These are phyloP conservation scores for Blastobotrys illinoisensis DNA, from an alignment of 1,139 yeast genomes.

Conservation along the genomic window DNA sequence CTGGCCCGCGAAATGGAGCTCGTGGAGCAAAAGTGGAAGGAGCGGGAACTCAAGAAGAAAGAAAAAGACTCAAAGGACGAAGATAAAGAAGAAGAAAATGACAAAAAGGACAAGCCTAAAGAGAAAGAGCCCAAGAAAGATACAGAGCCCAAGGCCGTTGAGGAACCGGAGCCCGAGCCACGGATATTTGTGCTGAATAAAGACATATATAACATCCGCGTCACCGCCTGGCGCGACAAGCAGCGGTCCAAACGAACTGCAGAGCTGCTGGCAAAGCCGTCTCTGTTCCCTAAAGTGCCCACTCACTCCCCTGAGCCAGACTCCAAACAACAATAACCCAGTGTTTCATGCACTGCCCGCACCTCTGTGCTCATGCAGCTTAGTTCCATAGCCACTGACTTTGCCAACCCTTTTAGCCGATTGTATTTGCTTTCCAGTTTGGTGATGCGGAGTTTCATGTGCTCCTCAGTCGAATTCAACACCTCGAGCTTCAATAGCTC, in stretches of 20 bases:
- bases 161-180: constrained; percentile 32
- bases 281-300: constrained; percentile 57
- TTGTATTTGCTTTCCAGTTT: neutral
- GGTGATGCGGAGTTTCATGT: neutral
- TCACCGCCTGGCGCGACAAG: constrained; percentile 40
- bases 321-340: neutral
- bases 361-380: neutral
- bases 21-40: constrained; percentile 32
- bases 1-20: constrained; percentile 41
- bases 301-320: constrained; percentile 21
- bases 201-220: constrained; percentile 49
- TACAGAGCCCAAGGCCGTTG: constrained; percentile 9
- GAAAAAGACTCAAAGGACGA: constrained; percentile 23
- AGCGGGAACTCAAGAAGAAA: constrained; percentile 20
- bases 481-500: neutral
- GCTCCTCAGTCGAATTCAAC: neutral
- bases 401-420: neutral
- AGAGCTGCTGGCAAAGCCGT: constrained; percentile 40
- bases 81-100: constrained; percentile 19
- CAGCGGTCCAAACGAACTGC: constrained; percentile 38
- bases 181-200: constrained; percentile 47
- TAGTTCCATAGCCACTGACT: neutral
- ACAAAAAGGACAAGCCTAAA: constrained; percentile 18
- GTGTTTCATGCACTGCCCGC: neutral
- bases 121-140: constrained; percentile 23